These are phyloP conservation scores for Russula abietina DNA, from an alignment of 768 basidiomycete genomes.

Conservation along the genomic window DNA sequence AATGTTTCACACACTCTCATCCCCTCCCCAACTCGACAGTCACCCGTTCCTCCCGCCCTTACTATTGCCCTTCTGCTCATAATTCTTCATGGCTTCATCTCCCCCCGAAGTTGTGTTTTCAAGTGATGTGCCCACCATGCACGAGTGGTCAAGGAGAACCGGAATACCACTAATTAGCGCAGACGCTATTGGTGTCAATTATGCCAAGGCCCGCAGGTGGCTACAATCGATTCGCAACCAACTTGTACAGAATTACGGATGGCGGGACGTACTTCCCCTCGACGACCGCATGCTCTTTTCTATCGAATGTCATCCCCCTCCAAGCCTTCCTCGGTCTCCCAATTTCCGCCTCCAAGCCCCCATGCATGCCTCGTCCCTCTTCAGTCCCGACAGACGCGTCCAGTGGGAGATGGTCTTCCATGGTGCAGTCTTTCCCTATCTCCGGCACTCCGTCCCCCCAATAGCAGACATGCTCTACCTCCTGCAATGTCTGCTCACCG, in stretches of 20 bases:
- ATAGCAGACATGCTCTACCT: conserved; percentile 37
- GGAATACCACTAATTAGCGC: conserved; percentile 78
- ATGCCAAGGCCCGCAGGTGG: conserved; percentile 77
- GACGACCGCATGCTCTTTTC: conserved; percentile 74
- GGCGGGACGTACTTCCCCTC: conserved; percentile 52
- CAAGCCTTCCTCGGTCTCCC: conserved; percentile 69
- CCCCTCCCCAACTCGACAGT: conserved; percentile 12
- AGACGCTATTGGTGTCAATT: conserved; percentile 73
- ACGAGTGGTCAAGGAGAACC: conserved; percentile 74
- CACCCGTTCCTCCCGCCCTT: conserved; percentile 16
- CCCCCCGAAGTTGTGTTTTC: conserved; percentile 67
- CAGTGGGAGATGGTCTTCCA: conserved; percentile 91
- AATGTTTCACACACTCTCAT: conserved; percentile 12
- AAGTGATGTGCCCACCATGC: conserved; percentile 74
- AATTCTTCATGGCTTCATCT: conserved; percentile 29
- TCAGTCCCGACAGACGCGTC: conserved; percentile 74
- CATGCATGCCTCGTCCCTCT: conserved; percentile 76
- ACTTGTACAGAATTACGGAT: conserved; percentile 64
- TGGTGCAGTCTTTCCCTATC: conserved; percentile 35
- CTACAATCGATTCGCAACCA: conserved; percentile 53
- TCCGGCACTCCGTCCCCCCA: conserved; percentile 36
- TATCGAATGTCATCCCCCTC: conserved; percentile 69
- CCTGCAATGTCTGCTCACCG: conserved; percentile 39
- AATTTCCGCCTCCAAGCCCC: conserved; percentile 68
- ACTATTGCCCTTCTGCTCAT: conserved; percentile 21